Base-by-base conservation (phyloP, 352 stramenopile genomes). In the Pythium periplocum region DNA sequence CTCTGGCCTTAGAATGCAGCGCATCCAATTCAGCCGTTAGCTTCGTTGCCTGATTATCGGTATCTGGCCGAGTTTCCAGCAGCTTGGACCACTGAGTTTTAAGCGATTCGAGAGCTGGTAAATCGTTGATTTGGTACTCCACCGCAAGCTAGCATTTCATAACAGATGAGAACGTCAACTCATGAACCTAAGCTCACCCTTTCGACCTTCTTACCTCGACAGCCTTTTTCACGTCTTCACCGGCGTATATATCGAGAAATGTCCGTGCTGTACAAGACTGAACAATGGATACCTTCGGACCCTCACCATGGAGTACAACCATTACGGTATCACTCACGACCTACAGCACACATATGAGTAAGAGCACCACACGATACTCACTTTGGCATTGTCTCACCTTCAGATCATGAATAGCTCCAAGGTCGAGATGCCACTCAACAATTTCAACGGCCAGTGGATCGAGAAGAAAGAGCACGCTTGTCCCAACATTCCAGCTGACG, bases 371-470 rank as follows among this genome's bases (percentile, higher is more conserved):
- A 40, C 2, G 40, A 44, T 36, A 33, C 37, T 10, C 7, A 37
- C 2, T 2, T 6, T 12, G 35, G 9, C 32, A 38, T 11, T 36
- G 30, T 11, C 48, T 34, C 63, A 90, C 83, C 73, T 92, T 90
- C 26, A 93, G 61, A 52, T 95, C 85, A 43, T 92, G 83, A 34
- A 95, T 89, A 7, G 84, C 75, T 11, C 85, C 85, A 41, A 95
- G 68, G 64, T 95, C 85, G 34, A 95, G 56, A 59, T 95, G 85
- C 81, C 85, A 93, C 51, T 95, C 85, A 4, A 92, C 78, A 36
- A 95, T 89, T 61, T 95, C 82, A 2, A 93, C 82, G 0, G 74
- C 78, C 45, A 86, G 78, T 2, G 85, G 85, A 38, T 95, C 83
- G 12, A 95, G 53, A 45, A 95, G 87, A 55, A 95, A 92, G 2